Evolutionary conservation across 257 asterid species (phyloP), one percentile per base, ranked within the genome.

Genomic region (Solanum raphanifolium): DNA sequence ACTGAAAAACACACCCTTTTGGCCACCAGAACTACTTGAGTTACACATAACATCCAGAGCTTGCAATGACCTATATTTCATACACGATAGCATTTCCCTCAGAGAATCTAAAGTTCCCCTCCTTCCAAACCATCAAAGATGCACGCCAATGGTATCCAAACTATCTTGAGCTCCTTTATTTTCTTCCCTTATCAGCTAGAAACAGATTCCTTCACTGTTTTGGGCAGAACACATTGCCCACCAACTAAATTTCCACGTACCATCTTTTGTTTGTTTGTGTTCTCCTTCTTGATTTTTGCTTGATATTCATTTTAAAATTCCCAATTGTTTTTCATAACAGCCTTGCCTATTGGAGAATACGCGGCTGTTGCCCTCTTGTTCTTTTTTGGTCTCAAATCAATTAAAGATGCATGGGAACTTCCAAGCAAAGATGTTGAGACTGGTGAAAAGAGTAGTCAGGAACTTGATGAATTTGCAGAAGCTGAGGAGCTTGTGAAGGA

Each of bases 401-500:
- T 96, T 43, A 97, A 95, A 92, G 99, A 94, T 76, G 99, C 99
- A 84, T 96, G 99, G 99, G 98, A 95, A 71, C 93, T 95, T 81
- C 99, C 99, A 41, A 90, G 98, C 32, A 16, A 89, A 6, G 88
- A 35, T 29, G 91, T 94, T 87, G 95, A 94, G 92, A 52, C 91
- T 34, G 98, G 96, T 89, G 98, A 92, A 52, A 39, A 73, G 88
- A 93, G 86, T 58, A 87, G 90, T 87, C 91, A 83, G 66, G 98
- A 93, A 84, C 96, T 97, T 66, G 98, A 93, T 83, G 99, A 97
- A 91, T 95, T 88, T 91, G 92, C 88, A 29, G 99, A 97, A 93
- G 99, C 99, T 18, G 99, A 96, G 92, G 99, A 93, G 92, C 99
- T 96, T 90, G 98, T 96, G 68, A 96, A 95, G 89, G 95, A 94